A percentile compares a stretch with the other conserved stretches of the same genome.
Conservation (phyloP, 371 early-diverging fungal genomes). For the Dipsacomyces acuminosporus region DNA sequence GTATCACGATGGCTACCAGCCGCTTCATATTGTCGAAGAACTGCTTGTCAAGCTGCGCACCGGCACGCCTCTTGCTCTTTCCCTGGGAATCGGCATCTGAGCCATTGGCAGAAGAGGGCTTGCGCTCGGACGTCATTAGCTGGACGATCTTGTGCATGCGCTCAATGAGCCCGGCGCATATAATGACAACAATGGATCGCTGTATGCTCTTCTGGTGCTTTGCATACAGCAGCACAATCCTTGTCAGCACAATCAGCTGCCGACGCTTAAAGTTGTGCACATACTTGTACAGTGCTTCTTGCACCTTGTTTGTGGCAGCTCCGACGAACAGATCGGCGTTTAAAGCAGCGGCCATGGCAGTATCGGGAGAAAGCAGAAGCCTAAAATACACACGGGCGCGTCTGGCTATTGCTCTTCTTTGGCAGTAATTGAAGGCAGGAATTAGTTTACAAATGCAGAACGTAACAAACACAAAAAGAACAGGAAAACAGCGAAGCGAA, state of each 20-base stretch:
- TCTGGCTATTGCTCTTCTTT: no score
- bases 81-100: not conserved
- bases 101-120: conserved; percentile 21
- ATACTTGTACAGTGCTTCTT: conserved; percentile 19
- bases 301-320: conserved; percentile 17
- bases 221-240: conserved; percentile 39
- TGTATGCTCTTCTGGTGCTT: conserved; percentile 49
- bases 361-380: no score
- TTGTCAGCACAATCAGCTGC: conserved; percentile 34
- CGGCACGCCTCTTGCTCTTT: conserved; percentile 57
- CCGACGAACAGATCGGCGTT: conserved; percentile 32
- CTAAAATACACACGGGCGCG: no score
- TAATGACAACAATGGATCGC: conserved; percentile 62
- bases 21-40: conserved; percentile 77
- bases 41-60: conserved; percentile 39
- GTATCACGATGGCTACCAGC: conserved; percentile 67
- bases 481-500: no score
- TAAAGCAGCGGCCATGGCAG: conserved; percentile 20
- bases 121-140: conserved; percentile 70
- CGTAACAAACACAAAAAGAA: no score
- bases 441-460: no score
- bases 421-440: no score
- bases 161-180: conserved; percentile 66
- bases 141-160: conserved; percentile 68
- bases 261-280: conserved; percentile 28